A percentile compares a stretch with the other conserved stretches of the same genome.
These are phyloP conservation scores for Symbiodinium pilosum DNA, from an alignment of 73 alveolate genomes.

Conservation along the genomic window DNA sequence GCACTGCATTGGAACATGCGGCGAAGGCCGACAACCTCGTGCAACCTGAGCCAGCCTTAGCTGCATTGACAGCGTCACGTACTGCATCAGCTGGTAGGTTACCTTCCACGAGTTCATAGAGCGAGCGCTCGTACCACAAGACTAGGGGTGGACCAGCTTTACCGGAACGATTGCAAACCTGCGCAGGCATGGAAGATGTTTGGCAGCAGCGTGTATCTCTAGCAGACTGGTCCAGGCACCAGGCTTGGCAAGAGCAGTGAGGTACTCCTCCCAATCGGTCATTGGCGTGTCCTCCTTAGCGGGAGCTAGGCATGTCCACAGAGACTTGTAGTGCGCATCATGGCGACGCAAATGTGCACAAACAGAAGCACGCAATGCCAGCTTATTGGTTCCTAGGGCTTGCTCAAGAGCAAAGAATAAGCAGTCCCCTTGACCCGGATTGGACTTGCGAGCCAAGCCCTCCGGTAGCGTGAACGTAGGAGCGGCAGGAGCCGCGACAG, in stretches of 20 bases:
- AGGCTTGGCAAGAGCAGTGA: neutral
- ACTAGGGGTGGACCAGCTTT: neutral
- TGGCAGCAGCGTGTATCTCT: conserved; percentile 8
- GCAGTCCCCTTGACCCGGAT: neutral
- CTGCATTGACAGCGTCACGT: neutral
- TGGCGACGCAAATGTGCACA: neutral
- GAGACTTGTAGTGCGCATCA: neutral
- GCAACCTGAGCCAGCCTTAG: neutral
- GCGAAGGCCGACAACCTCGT: neutral
- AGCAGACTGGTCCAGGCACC: neutral
- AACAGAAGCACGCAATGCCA: neutral
- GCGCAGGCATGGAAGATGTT: neutral
- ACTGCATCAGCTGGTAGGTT: neutral
- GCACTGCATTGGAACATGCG: neutral
- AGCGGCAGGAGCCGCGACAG: neutral
- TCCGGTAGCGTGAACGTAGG: neutral
- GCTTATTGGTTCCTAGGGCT: neutral
- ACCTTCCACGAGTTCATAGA: neutral
- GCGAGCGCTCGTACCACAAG: neutral
- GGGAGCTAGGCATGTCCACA: neutral
- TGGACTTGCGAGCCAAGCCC: neutral
- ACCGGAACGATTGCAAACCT: neutral
- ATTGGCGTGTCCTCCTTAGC: neutral
- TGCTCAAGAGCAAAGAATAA: neutral
- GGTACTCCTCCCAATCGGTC: neutral